These are phyloP conservation scores for Chaetoscypha palmicola DNA, from an alignment of 2,329 filamentous ascomycete species.

Conservation along the genomic window DNA sequence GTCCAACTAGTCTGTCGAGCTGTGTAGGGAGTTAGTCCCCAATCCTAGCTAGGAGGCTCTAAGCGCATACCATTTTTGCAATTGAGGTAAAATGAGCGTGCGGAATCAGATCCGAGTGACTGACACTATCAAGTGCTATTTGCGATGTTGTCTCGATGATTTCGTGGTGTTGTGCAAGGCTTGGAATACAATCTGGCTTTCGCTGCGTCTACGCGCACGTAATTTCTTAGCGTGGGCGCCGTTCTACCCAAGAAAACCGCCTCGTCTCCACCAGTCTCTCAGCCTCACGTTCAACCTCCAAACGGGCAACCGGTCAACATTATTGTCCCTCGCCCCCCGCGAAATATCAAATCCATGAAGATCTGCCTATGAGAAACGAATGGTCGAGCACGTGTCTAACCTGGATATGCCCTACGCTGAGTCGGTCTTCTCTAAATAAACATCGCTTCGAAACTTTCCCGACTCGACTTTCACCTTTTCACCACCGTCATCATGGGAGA, in stretches of 20 bases:
- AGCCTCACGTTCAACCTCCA: neutral
- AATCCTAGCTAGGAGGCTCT: neutral
- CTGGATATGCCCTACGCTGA: no score
- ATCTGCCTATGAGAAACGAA: no score
- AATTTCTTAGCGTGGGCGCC: neutral
- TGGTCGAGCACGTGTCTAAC: no score
- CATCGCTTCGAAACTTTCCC: no score
- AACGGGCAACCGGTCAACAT: no score
- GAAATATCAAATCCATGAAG: no score
- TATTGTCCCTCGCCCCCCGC: no score
- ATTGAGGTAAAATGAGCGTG: conserved; percentile 24
- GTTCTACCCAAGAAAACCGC: neutral
- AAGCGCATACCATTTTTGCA: conserved; percentile 30
- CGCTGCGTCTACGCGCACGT: neutral
- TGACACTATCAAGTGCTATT: conserved; percentile 7
- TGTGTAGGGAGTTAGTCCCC: conserved; percentile 35
- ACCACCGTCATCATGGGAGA: conserved; percentile 1
- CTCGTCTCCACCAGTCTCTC: neutral
- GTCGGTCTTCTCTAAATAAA: no score
- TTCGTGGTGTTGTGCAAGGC: conserved; percentile 1
- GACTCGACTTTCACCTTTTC: neutral
- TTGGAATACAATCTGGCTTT: neutral
- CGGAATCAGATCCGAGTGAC: conserved; percentile 15
- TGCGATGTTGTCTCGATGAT: conserved; percentile 3
- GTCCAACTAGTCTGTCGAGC: conserved; percentile 83